Conservation (phyloP, 2,329 filamentous ascomycete species). For the Diaporthe ilicicola region DNA sequence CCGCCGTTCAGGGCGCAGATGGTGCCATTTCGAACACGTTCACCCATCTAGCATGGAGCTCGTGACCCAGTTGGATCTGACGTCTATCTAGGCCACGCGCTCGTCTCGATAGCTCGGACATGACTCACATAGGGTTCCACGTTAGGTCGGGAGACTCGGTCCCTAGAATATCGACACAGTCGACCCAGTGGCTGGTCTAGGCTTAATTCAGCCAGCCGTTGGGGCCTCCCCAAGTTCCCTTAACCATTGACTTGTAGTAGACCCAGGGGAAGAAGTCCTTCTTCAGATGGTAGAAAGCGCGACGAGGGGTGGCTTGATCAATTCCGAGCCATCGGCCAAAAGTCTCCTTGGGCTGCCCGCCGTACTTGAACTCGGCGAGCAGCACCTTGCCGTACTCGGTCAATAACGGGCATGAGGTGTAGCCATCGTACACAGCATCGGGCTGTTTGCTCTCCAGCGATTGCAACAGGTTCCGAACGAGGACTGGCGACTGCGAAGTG, state of each 20-base stretch:
- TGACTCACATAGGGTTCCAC: not conserved
- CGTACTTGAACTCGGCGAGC: conserved; percentile 58
- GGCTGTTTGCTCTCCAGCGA: conserved; percentile 45
- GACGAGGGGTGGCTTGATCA: conserved; percentile 48
- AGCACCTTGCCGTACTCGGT: conserved; percentile 55
- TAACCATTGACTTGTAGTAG: conserved; percentile 43
- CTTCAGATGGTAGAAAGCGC: conserved; percentile 53
- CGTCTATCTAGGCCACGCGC: not conserved
- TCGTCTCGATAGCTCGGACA: too few species aligned
- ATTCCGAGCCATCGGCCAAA: conserved; percentile 44
- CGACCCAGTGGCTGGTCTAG: not conserved
- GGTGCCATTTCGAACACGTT: too few species aligned
- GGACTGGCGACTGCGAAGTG: conserved; percentile 52
- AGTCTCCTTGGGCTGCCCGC: conserved; percentile 54
- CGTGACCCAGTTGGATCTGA: too few species aligned
- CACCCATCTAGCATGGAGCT: not conserved
- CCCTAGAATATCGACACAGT: not conserved
- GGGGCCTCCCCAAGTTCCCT: conserved; percentile 44
- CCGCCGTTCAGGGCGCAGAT: not conserved
- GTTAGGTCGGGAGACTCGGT: not conserved
- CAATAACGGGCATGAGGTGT: conserved; percentile 54
- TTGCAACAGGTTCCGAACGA: conserved; percentile 50
- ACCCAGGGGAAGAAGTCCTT: conserved; percentile 52
- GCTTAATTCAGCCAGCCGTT: conserved; percentile 32
- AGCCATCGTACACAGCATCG: conserved; percentile 50